Base-by-base conservation (phyloP, 2,329 filamentous ascomycete genomes). In the Talaromyces rugulosus region DNA sequence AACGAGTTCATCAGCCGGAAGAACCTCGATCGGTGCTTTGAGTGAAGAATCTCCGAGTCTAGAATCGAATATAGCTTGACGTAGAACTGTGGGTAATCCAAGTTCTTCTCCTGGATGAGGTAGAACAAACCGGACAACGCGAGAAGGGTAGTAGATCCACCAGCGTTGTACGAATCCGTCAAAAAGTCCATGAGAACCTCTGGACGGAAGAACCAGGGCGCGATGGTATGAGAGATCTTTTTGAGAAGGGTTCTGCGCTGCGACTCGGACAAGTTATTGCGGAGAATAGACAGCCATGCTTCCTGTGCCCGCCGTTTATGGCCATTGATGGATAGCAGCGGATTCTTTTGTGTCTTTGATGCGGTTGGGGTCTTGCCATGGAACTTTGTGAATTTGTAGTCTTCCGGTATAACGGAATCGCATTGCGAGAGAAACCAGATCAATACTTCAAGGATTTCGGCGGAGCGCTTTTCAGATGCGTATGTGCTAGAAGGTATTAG, bases 31-130 rank as follows among this genome's bases (percentile, higher is more conserved):
- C 95, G 88, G 78, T 99, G 90, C 77, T 95, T 96, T 23, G 93
- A 96, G 79, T 99, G 93, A 54, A 99, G 81, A 8, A 98, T 85
- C 56, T 91, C 87, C 42, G 88, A 84, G 77, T 98, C 91, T 3
- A 99, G 84, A 1, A 99, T 83, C 9, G 92, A 96, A 79, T 99
- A 99, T 2, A 99, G 87, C 75, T 97, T 98, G 59, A 83, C 78
- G 78, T 96, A 99, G 78, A 99, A 99, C 34, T 88, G 89, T 1
- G 93, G 92, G 74, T 99, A 99, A 77, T 99, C 95, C 63, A 99
- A 83, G 73, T 99, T 99, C 72, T 91, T 91, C 73, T 95, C 87
- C 66, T 91, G 88, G 68, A 99, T 98, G 58, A 99, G 85, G 74
- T 96, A 95, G 79, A 96, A 99, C 53, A 99, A 88, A 58, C 95